Base-by-base conservation (phyloP, 2,329 filamentous ascomycete genomes). In the Colletotrichum sp. region DNA sequence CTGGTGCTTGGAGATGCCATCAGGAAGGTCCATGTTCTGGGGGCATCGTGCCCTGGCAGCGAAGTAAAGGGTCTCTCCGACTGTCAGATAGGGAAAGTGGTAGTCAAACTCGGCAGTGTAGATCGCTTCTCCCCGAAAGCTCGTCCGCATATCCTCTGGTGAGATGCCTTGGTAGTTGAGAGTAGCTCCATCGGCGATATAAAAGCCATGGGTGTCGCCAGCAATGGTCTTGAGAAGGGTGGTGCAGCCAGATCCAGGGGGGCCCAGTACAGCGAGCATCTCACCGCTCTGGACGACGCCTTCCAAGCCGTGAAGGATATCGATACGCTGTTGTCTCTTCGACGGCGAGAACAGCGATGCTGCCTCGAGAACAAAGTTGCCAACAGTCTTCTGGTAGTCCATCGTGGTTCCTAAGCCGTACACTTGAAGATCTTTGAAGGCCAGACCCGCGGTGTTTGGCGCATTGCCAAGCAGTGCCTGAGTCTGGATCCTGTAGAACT, bases 191-290 rank as follows among this genome's bases (percentile, higher is more conserved):
- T 77, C 76, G 2, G 65, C 65, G 16, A 77, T 28, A 26, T 87
- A 86, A 79, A 93, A 89, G 18, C 92, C 92, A 77, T 93, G 89
- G 0, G 90, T 92, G 79, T 93, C 91, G 64, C 92, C 92, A 8
- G 91, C 88, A 64, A 93, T 86, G 0, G 91, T 92, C 81, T 94
- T 94, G 64, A 95, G 85, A 77, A 95, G 92, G 1, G 93, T 94
- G 9, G 92, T 92, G 79, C 93, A 95, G 24, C 91, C 91, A 1
- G 82, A 80, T 5, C 85, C 85, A 2, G 91, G 90, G 66, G 89
- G 89, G 15, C 90, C 90, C 5, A 92, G 86, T 8, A 92, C 90
- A 18, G 90, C 87, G 24, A 91, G 83, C 87, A 92, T 89, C 83
- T 92, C 90, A 18, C 90, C 90, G 36, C 82, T 85, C 75, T 89